Base-by-base conservation (phyloP, 805 yeast species). In the Ogataea neopini region DNA sequence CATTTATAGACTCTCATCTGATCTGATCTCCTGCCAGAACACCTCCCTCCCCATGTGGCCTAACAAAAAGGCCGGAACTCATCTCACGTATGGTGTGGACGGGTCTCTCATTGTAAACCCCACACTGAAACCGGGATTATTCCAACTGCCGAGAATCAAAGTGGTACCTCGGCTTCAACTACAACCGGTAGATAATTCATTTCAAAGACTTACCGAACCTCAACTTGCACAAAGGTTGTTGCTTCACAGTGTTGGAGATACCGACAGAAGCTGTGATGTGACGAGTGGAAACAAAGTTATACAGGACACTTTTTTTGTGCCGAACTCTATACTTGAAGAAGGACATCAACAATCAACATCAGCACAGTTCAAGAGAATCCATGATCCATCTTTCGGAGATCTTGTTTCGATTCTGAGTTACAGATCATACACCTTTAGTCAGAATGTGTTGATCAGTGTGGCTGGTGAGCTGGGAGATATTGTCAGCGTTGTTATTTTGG, bases 31-130 rank as follows among this genome's bases (percentile, higher is more conserved):
- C n/a, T n/a, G n/a, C n/a, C 34, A 30, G 29, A 20, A 10, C 15
- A 6, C 20, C 9, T 14, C 23, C 26, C 28, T n/a, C 29, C 44
- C 46, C 48, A 73, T 76, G 77, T 76, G 77, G 49, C 64, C 70
- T 18, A 67, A 65, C 44, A 57, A 58, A 28, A 68, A 65, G 14
- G 52, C 62, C 32, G 77, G 77, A 4, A 63, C 64, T 4, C 71
- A 69, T 50, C 59, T 76, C 32, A 61, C 74, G 3, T 72, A 71
- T 53, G 81, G 81, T 1, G 69, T 72, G 7, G 66, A 61, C 32
- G 80, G 80, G 1, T 48, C 62, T 6, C 14, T 39, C 25, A 33
- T 18, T 15, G 42, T 39, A 33, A 26, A 39, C 33, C 23, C 33
- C 4, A 26, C 42, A 15, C 7, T 13, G 18, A 13, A 18, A 15